Percentiles rank a stretch among this genome's conserved stretches.
phyloP scores from a whole-genome alignment of 352 stramenopile species.

The Plasmopara halstedii region DNA sequence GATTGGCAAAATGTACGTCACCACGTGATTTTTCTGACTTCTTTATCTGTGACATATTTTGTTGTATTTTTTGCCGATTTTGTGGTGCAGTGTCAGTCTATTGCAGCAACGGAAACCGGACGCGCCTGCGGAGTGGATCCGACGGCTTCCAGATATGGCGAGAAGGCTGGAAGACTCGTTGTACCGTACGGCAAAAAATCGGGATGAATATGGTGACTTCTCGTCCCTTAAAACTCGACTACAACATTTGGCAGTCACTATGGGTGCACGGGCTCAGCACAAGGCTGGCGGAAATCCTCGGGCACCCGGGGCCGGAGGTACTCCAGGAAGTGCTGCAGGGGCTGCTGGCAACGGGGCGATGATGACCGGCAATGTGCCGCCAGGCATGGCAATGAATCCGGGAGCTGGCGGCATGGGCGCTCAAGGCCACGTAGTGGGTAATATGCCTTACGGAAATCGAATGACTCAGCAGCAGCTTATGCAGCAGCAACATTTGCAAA shows the following conservation, averaged over 20 bases:
- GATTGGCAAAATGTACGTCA: constrained; percentile 86
- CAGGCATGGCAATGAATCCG: constrained; percentile 46
- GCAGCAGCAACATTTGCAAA: constrained; percentile 70
- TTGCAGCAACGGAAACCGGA: constrained; percentile 96
- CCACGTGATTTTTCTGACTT: not conserved
- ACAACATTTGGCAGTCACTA: constrained; percentile 92
- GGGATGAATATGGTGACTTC: constrained; percentile 95
- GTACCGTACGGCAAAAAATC: constrained; percentile 88
- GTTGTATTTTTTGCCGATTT: constrained; percentile 1
- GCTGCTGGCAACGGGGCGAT: constrained; percentile 29
- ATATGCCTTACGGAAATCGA: constrained; percentile 64
- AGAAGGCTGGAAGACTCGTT: constrained; percentile 96
- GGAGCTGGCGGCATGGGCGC: constrained; percentile 43
- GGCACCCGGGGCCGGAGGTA: constrained; percentile 21
- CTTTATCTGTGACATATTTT: not conserved
- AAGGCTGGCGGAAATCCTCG: constrained; percentile 53
- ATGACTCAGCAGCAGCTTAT: constrained; percentile 79
- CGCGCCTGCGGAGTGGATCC: constrained; percentile 94
- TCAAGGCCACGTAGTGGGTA: constrained; percentile 52
- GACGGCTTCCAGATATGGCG: constrained; percentile 97
- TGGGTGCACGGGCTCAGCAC: constrained; percentile 76
- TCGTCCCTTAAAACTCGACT: constrained; percentile 94
- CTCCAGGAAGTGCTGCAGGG: constrained; percentile 20
- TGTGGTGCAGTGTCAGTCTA: constrained; percentile 80
- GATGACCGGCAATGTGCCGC: constrained; percentile 36